A percentile compares a stretch with the other conserved stretches of the same genome.
Evolutionary conservation across 1,284 basidiomycete species (phyloP).

Genomic region (Coniferiporia weirii): DNA sequence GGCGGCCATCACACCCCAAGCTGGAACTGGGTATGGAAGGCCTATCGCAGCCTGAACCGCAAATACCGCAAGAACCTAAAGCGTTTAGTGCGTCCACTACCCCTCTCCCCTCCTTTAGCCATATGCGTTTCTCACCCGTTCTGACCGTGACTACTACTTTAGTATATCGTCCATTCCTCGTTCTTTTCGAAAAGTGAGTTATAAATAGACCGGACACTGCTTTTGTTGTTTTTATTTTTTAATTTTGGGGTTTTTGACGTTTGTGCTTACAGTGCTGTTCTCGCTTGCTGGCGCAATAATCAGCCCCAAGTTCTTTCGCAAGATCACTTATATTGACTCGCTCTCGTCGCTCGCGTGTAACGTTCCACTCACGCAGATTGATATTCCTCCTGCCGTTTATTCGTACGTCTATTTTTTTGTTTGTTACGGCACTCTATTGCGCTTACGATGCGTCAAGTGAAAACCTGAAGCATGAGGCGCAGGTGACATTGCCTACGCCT

Average conservation of each 20-base stretch:
- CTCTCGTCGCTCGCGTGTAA: constrained; percentile 69
- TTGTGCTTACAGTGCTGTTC: constrained; percentile 59
- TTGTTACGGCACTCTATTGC: constrained; percentile 11
- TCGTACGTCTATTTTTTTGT: constrained; percentile 38
- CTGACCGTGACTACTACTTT: not conserved
- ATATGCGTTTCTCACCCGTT: not conserved
- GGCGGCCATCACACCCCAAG: constrained; percentile 70
- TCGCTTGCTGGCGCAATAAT: constrained; percentile 81
- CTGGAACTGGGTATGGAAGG: constrained; percentile 90
- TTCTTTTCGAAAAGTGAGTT: constrained; percentile 79
- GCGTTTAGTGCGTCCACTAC: constrained; percentile 50
- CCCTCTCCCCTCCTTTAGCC: not conserved
- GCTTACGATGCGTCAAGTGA: constrained; percentile 40
- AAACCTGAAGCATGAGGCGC: constrained; percentile 65
- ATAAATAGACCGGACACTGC: not conserved
- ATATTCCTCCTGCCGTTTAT: constrained; percentile 77
- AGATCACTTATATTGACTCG: constrained; percentile 69
- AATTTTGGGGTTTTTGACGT: not conserved
- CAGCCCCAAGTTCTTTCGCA: constrained; percentile 84
- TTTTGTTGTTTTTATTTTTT: not conserved
- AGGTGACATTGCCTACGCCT: constrained; percentile 58
- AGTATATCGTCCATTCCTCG: constrained; percentile 83
- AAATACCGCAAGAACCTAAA: constrained; percentile 88
- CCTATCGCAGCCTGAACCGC: constrained; percentile 72
- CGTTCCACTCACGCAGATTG: constrained; percentile 79